phyloP scores from a whole-genome alignment of 129 eudicot species.

The Scalesia atractyloides region DNA sequence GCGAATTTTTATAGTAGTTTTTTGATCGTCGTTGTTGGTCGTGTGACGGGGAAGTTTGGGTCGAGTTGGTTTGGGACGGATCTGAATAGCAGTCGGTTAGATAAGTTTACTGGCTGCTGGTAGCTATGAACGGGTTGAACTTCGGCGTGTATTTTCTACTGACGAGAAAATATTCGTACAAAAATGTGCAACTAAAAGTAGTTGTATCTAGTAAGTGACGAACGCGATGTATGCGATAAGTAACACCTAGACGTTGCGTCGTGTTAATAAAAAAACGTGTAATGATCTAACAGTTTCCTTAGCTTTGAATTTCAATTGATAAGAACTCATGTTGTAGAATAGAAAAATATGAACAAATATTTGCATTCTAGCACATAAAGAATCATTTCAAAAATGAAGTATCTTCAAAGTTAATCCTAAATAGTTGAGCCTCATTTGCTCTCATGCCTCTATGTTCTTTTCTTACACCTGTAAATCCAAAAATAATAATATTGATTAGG shows the following conservation, averaged over 20 bases:
- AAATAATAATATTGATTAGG: no score
- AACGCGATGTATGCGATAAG: neutral
- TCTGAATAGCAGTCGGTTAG: slow-evolving; percentile 53
- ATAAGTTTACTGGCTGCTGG: slow-evolving; percentile 67
- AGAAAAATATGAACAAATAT: slow-evolving; percentile 6
- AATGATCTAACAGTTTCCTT: slow-evolving; percentile 2
- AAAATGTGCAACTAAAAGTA: slow-evolving; percentile 37
- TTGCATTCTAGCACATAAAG: no score
- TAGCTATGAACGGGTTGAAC: slow-evolving; percentile 41
- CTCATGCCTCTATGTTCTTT: no score
- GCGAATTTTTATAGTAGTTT: slow-evolving; percentile 39
- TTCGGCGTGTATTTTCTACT: slow-evolving; percentile 37
- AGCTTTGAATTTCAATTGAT: neutral
- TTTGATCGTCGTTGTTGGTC: slow-evolving; percentile 32
- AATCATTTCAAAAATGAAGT: no score
- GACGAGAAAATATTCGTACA: slow-evolving; percentile 50
- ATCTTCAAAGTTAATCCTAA: no score
- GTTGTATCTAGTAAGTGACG: neutral
- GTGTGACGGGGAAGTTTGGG: slow-evolving; percentile 32
- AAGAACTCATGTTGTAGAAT: neutral
- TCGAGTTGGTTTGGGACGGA: slow-evolving; percentile 69
- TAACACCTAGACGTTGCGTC: neutral
- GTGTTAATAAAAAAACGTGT: neutral
- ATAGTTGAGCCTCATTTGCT: no score
- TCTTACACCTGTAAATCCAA: no score